Base-by-base conservation (phyloP, 2,329 filamentous ascomycete genomes). In the Myotisia sp. region DNA sequence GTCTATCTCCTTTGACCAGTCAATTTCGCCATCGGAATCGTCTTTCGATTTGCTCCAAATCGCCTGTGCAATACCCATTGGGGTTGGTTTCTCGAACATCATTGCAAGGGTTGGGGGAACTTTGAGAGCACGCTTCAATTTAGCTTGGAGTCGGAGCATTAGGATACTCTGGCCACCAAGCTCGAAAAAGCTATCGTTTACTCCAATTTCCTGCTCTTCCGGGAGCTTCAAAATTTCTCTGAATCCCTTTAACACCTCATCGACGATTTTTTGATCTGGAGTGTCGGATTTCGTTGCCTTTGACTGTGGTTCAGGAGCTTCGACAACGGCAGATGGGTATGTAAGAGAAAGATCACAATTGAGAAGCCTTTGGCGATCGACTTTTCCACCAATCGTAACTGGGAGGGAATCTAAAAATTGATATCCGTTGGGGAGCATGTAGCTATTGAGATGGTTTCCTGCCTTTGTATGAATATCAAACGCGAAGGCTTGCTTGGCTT, bases 371-470 rank as follows among this genome's bases (percentile, higher is more conserved):
- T 34, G 31, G 9, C 36, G 36, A 26, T 38, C 36, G 16, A 38
- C 32, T 21, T 38, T 38, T 18, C 36, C 36, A 10, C 36, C 32
- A 14, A 34, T 34, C 12, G 32, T 34, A 19, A 38, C 36, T 6
- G 36, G 36, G 19, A 38, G 31, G n/a, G 31, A 17, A 30, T 38
- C 36, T 10, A 38, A 19, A 26, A 38, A 34, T 21, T 38, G 36
- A 16, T 38, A 38, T 22, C 36, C 32, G 23, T 38, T 38, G 10
- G 36, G 36, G 26, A 38, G 31, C 36, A 38, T 38, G 17, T 38
- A 38, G 16, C 23, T 34, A 18, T 38, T 38, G 8, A 38, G 26
- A 21, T 34, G 16, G 10, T 6, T 9, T 14, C 32, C 32, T 24
- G 32, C 26, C 21, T 38, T 34, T 7, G 18, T 33, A n/a, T 29